phyloP scores from a whole-genome alignment of 805 yeast species.

The Lipomyces chichibuensis region DNA sequence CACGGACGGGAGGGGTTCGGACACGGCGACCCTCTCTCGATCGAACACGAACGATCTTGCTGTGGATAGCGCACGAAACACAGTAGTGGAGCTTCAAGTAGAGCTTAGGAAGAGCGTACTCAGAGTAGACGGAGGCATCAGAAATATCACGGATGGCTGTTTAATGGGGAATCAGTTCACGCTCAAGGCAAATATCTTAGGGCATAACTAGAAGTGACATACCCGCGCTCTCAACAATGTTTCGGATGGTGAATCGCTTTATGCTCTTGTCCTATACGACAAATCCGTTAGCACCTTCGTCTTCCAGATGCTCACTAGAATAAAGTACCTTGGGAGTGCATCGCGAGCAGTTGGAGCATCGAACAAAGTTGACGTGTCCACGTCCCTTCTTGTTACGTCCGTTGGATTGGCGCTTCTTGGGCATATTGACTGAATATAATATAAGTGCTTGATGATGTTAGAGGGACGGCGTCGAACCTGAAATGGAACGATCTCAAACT shows the following conservation, averaged over 20 bases:
- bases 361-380: slow-evolving; percentile 99
- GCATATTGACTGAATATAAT: slow-evolving; percentile 63
- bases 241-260: slow-evolving; percentile 99
- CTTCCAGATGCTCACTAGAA: neutral
- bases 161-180: neutral
- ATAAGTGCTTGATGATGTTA: neutral
- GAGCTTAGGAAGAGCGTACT: slow-evolving; percentile 99
- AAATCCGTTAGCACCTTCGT: neutral
- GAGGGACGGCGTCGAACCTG: neutral
- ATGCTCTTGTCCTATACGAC: slow-evolving; percentile 82
- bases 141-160: slow-evolving; percentile 95
- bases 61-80: slow-evolving; percentile 99
- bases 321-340: slow-evolving; percentile 82
- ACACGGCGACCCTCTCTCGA: slow-evolving; percentile 97
- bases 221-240: slow-evolving; percentile 99
- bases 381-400: slow-evolving; percentile 99
- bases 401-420: slow-evolving; percentile 99
- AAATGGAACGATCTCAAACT: neutral
- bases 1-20: slow-evolving; percentile 99
- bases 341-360: slow-evolving; percentile 99
- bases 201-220: slow-evolving; percentile 7
- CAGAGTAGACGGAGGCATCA: slow-evolving; percentile 98
- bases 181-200: no score
- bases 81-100: slow-evolving; percentile 99
- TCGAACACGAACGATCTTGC: slow-evolving; percentile 99